Evolutionary conservation across 2,329 filamentous ascomycete genomes (phyloP), one percentile per base, ranked within the genome.

Genomic region (Diaporthe citri): DNA sequence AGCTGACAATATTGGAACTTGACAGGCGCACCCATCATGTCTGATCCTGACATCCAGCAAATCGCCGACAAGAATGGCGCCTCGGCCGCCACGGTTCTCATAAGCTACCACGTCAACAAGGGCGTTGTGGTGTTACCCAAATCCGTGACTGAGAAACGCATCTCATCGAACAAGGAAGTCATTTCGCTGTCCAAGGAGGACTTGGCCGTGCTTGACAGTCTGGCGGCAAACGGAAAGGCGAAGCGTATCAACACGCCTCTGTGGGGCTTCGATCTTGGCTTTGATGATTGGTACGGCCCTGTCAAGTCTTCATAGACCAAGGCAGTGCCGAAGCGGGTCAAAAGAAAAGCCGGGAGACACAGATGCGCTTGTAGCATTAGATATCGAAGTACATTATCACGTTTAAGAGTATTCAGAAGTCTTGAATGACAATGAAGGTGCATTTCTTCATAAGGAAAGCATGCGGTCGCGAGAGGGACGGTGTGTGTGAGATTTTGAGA

Each of bases 261-360:
- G 25, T 83, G 77, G 76, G 82, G 82, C 22, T 81, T 76, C 28
- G 81, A 82, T 76, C 77, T 83, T 4, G 77, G 77, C 17, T 78
- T 78, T 28, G 57, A 57, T 2, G 77, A 78, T 84, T 43, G 87
- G 86, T 76, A 83, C 83, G 17, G 77, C 85, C 57, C 87, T 87
- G 12, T 9, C 36, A 62, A 62, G 36, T 62, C 36, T 5, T 28
- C 36, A n/a, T 62, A 43, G 36, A 15, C 15, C 2, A 17, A 31
- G n/a, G 13, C 3, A 43, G n/a, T 28, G n/a, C 8, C 8, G 13
- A 28, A 2, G 1, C 22, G 13, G 13, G 4, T 25, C 12, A n/a
- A 28, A 62, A 20, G 13, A 1, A 25, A 6, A 43, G n/a, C 39
- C 6, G 5, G 34, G 6, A 43, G 9, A 6, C 5, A 43, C 17